Conservation (phyloP, 306 rosid genomes). For the Clitoria ternatea region DNA sequence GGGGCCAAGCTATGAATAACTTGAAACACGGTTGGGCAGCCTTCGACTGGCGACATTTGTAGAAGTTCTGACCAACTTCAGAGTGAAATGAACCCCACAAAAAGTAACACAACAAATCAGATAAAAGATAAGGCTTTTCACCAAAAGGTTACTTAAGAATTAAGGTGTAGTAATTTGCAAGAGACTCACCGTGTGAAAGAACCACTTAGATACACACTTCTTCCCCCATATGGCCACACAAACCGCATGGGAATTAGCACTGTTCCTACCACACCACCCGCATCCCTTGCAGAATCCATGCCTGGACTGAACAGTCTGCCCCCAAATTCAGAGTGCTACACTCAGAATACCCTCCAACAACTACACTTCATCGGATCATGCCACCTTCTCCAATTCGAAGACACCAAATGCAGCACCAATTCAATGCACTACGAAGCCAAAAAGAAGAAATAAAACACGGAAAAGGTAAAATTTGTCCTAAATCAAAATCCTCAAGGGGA, state of each 20-base stretch:
- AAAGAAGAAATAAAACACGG: background rate
- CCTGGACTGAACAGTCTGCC: conserved; percentile 52
- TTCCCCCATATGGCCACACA: conserved; percentile 96
- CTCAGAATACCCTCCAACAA: conserved; percentile 36
- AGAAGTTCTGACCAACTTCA: conserved; percentile 93
- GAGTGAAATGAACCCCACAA: conserved; percentile 13
- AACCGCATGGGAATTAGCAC: conserved; percentile 80
- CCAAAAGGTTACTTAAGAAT: background rate
- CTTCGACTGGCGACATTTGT: conserved; percentile 89
- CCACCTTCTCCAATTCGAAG: conserved; percentile 30
- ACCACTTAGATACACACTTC: conserved; percentile 75
- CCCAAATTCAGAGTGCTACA: conserved; percentile 21
- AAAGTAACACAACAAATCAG: background rate
- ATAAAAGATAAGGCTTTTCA: background rate
- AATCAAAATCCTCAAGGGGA: conserved; percentile 11
- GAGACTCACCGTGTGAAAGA: conserved; percentile 70
- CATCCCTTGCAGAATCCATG: conserved; percentile 65
- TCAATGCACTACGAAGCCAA: conserved; percentile 29
- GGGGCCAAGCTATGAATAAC: conserved; percentile 78
- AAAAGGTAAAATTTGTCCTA: conserved; percentile 1
- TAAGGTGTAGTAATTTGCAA: background rate
- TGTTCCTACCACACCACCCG: conserved; percentile 54
- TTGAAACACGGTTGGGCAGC: conserved; percentile 91
- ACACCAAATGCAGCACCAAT: conserved; percentile 40
- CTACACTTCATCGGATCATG: conserved; percentile 34